These are phyloP conservation scores for Suhomyces kunorum DNA, from an alignment of 1,139 yeast species.

Conservation along the genomic window DNA sequence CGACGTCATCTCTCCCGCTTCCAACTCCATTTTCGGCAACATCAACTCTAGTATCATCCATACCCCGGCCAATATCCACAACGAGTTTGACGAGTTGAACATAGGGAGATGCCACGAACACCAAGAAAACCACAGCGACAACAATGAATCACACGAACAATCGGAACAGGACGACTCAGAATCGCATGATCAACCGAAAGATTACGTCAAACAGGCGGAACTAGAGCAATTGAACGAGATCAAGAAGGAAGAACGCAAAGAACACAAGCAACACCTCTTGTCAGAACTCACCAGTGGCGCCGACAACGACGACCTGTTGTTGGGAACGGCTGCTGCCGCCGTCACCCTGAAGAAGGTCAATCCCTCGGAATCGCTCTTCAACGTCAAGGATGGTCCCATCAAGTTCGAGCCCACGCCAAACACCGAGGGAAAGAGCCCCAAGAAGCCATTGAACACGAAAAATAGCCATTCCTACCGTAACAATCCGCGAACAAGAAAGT, in stretches of 20 bases:
- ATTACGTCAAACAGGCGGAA: constrained; percentile 22
- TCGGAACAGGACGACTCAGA: constrained; percentile 22
- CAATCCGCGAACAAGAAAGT: constrained; percentile 45
- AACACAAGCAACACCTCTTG: constrained; percentile 37
- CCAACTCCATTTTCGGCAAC: constrained; percentile 14
- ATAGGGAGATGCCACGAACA: constrained; percentile 24
- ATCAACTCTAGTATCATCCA: constrained; percentile 8
- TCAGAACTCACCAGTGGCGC: constrained; percentile 39
- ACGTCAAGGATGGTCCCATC: constrained; percentile 39
- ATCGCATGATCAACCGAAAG: constrained; percentile 17
- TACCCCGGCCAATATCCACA: constrained; percentile 22
- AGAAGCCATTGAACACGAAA: constrained; percentile 10
- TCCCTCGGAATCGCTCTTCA: constrained; percentile 34
- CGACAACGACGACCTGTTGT: constrained; percentile 23
- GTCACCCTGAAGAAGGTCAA: constrained; percentile 25
- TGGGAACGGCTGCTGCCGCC: constrained; percentile 23
- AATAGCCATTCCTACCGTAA: constrained; percentile 14
- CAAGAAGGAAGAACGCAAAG: constrained; percentile 36
- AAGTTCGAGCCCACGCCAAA: constrained; percentile 15
- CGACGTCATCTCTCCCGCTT: constrained; percentile 23
- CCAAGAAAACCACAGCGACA: constrained; percentile 20
- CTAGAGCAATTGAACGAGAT: constrained; percentile 37
- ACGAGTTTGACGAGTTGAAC: constrained; percentile 31
- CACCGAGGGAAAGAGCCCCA: constrained; percentile 4
- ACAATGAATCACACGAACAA: constrained; percentile 22